Percentiles rank a stretch among this genome's conserved stretches.
These are phyloP conservation scores for Acer negundo DNA, from an alignment of 345 rosid species.

Conservation along the genomic window DNA sequence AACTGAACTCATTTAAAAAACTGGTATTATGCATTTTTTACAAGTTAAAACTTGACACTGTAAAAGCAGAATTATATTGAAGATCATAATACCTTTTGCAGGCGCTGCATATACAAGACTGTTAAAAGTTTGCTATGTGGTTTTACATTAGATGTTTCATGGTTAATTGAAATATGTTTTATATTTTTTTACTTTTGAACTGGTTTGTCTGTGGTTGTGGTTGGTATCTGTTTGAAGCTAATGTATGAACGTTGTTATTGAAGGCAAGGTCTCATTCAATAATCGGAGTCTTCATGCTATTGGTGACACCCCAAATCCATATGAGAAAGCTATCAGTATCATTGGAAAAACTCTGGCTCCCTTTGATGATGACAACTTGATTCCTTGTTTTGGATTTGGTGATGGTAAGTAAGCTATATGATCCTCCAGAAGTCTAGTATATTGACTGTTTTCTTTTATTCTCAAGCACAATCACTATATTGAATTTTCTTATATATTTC, in stretches of 20 bases:
- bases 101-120: background rate
- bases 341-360: slow-evolving; percentile 80
- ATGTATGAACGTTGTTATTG: slow-evolving; percentile 20
- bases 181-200: slow-evolving; percentile 1
- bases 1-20: background rate
- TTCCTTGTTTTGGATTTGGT: slow-evolving; percentile 92
- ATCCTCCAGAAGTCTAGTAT: background rate
- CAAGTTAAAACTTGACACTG: background rate
- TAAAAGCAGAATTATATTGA: background rate
- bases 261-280: slow-evolving; percentile 60
- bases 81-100: background rate
- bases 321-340: slow-evolving; percentile 73
- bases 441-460: background rate
- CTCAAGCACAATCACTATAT: background rate
- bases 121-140: background rate
- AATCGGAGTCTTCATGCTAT: slow-evolving; percentile 63
- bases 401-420: slow-evolving; percentile 46
- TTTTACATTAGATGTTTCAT: background rate
- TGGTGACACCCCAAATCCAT: slow-evolving; percentile 64
- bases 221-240: slow-evolving; percentile 15
- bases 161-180: background rate
- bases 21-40: background rate
- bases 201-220: background rate
- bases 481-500: background rate
- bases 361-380: slow-evolving; percentile 82